phyloP scores from a whole-genome alignment of 164 flowering plant genomes.

The Warburgia ugandensis region DNA sequence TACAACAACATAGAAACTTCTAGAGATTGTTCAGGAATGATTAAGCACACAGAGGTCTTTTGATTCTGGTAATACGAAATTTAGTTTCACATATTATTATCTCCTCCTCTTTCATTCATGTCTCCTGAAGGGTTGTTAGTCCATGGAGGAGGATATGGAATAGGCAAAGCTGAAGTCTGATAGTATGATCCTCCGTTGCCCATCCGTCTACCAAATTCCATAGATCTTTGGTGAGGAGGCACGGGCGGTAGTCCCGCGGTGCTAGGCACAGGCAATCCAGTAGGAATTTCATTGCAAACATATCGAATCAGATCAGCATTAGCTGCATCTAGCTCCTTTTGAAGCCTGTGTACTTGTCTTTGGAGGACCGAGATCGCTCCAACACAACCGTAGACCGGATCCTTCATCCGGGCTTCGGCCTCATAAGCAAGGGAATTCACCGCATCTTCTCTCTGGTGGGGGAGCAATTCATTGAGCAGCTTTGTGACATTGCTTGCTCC shows the following conservation, averaged over 20 bases:
- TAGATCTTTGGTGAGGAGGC: slow-evolving; percentile 19
- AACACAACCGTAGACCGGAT: slow-evolving; percentile 77
- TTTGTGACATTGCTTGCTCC: slow-evolving; percentile 79
- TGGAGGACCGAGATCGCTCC: slow-evolving; percentile 77
- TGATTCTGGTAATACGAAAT: neutral
- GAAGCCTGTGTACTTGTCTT: slow-evolving; percentile 56
- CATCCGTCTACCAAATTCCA: slow-evolving; percentile 16
- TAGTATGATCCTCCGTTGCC: slow-evolving; percentile 20
- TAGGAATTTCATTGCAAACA: slow-evolving; percentile 45
- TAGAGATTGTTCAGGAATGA: no score
- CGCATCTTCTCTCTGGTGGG: slow-evolving; percentile 69
- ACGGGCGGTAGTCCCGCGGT: neutral
- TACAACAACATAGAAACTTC: neutral
- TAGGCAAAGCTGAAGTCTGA: slow-evolving; percentile 14
- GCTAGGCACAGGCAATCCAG: no score
- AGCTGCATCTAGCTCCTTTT: slow-evolving; percentile 56
- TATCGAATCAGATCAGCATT: slow-evolving; percentile 57
- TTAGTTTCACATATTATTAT: slow-evolving; percentile 21
- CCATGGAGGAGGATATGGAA: slow-evolving; percentile 38
- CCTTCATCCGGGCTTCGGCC: slow-evolving; percentile 66
- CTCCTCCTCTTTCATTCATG: slow-evolving; percentile 22
- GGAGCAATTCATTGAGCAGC: slow-evolving; percentile 53
- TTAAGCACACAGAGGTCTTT: no score
- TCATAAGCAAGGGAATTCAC: slow-evolving; percentile 75
- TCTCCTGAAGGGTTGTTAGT: slow-evolving; percentile 22